A percentile compares a stretch with the other conserved stretches of the same genome.
These are phyloP conservation scores for Pseudocercospora ulei DNA, from an alignment of 2,329 filamentous ascomycete species.

Conservation along the genomic window DNA sequence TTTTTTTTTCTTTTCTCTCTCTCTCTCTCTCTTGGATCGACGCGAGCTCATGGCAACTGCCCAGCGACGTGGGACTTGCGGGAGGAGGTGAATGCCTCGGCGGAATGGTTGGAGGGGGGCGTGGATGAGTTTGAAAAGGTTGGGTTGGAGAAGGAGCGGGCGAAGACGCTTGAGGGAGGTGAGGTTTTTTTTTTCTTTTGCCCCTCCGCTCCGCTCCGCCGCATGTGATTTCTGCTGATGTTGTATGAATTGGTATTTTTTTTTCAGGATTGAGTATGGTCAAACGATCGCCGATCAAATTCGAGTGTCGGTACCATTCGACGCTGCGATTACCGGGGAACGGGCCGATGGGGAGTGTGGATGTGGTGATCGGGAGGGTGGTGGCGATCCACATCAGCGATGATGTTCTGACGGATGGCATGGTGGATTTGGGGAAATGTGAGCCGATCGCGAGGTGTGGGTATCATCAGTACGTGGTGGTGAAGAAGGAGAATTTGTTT, in stretches of 20 bases:
- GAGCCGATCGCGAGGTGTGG: conserved; percentile 52
- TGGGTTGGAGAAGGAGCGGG: conserved; percentile 43
- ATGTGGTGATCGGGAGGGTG: conserved; percentile 50
- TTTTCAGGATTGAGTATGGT: conserved; percentile 53
- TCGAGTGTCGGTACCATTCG: conserved; percentile 50
- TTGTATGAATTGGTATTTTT: too few species aligned
- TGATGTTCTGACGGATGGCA: conserved; percentile 46
- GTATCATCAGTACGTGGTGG: conserved; percentile 51
- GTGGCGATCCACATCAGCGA: conserved; percentile 51
- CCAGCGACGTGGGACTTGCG: conserved; percentile 50
- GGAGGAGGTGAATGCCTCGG: conserved; percentile 48
- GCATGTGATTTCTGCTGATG: too few species aligned
- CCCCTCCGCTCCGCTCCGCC: too few species aligned
- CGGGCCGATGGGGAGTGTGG: conserved; percentile 49
- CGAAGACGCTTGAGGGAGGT: conserved; percentile 35
- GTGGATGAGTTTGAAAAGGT: conserved; percentile 49
- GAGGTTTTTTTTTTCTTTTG: too few species aligned
- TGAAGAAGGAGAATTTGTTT: conserved; percentile 45
- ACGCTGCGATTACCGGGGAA: conserved; percentile 49
- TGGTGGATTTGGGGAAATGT: conserved; percentile 49
- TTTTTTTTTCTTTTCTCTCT: too few species aligned
- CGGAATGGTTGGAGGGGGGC: conserved; percentile 43
- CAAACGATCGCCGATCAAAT: conserved; percentile 46
- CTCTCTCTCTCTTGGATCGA: too few species aligned
- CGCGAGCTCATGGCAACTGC: too few species aligned